phyloP scores from a whole-genome alignment of 305 asterid species.

The Fraxinus sp. region DNA sequence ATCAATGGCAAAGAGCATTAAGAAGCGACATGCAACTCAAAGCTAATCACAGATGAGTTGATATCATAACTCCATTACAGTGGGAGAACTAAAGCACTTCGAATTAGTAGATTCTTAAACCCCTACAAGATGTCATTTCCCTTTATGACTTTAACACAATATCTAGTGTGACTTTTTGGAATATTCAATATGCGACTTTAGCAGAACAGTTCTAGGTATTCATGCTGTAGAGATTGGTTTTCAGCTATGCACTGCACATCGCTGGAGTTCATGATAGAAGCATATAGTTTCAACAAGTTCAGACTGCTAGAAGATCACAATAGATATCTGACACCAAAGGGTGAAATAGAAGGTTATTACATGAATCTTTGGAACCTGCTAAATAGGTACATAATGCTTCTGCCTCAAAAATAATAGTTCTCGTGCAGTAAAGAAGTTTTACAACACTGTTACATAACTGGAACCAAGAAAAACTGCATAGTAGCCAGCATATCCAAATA shows the following conservation, averaged over 20 bases:
- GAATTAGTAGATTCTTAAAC: conserved; percentile 3
- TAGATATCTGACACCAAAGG: conserved; percentile 15
- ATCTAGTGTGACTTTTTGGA: conserved; percentile 12
- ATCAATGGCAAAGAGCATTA: neutral
- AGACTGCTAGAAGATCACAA: neutral
- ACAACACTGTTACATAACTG: conserved; percentile 9
- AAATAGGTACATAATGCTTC: neutral
- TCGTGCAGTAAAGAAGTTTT: neutral
- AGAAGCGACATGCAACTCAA: neutral
- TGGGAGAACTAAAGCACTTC: conserved; percentile 6
- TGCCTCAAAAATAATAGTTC: conserved; percentile 4
- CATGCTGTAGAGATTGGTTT: too few species aligned
- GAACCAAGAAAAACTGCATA: conserved; percentile 25
- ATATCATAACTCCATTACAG: conserved; percentile 11
- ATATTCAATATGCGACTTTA: neutral
- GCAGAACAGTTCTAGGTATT: conserved; percentile 13
- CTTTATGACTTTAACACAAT: conserved; percentile 23
- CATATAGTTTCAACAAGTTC: neutral
- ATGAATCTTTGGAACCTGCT: conserved; percentile 16
- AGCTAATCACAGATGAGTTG: neutral
- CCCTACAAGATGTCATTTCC: conserved; percentile 10
- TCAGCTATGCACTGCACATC: conserved; percentile 10
- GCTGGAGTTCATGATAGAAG: neutral
- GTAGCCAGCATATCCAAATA: conserved; percentile 1
- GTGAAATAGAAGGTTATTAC: neutral